Conservation (phyloP, 2,329 filamentous ascomycete species). For the Ceratocystis alfenasii region DNA sequence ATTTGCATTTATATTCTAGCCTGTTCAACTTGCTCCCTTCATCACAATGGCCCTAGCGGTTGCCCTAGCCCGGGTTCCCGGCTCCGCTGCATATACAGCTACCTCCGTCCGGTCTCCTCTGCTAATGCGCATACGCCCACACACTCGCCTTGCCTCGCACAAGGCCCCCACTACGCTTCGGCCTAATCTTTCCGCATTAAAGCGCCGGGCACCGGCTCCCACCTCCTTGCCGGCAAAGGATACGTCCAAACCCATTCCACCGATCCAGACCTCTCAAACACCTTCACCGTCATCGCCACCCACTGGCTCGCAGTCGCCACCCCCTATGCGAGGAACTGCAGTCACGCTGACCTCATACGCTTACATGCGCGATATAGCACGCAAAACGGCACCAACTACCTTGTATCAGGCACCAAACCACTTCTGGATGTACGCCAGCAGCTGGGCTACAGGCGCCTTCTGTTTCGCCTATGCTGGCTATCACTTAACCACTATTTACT, state of each 20-base stretch:
- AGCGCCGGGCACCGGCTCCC: conserved; percentile 13
- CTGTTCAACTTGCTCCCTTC: not conserved
- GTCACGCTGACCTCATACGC: conserved; percentile 28
- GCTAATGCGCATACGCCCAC: conserved; percentile 4
- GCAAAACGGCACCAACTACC: conserved; percentile 42
- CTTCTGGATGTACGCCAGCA: conserved; percentile 48
- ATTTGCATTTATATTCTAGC: not conserved
- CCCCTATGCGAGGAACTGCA: conserved; percentile 22
- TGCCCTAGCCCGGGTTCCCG: conserved; percentile 9
- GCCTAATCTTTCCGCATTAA: conserved; percentile 20
- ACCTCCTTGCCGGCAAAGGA: conserved; percentile 1
- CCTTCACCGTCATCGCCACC: not conserved
- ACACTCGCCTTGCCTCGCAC: conserved; percentile 14
- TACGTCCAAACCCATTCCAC: conserved; percentile 8
- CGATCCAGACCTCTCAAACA: conserved; percentile 13
- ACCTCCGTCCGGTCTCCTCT: not conserved
- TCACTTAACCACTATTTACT: conserved; percentile 40
- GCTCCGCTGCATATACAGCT: conserved; percentile 1
- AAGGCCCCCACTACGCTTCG: conserved; percentile 13
- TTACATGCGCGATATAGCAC: conserved; percentile 45
- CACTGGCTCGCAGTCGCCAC: conserved; percentile 14
- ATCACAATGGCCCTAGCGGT: conserved; percentile 14
- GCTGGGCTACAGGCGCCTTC: conserved; percentile 44
- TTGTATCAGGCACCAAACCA: conserved; percentile 56
- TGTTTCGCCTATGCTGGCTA: conserved; percentile 41